phyloP scores from a whole-genome alignment of 2,329 filamentous ascomycete genomes.

The Fusarium euwallaceae region DNA sequence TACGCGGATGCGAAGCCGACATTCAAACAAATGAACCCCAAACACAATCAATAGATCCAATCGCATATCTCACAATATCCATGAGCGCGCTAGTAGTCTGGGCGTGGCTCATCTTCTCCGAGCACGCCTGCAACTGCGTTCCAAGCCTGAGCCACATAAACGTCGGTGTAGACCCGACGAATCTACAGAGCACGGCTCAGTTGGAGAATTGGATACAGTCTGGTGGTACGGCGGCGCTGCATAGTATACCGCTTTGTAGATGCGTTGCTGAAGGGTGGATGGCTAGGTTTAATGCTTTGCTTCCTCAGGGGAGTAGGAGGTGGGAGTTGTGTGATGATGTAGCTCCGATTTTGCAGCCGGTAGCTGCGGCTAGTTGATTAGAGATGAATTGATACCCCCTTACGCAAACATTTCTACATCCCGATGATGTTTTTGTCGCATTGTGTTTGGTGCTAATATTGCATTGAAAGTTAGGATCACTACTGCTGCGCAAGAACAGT shows the following conservation, averaged over 20 bases:
- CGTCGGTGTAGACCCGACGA: constrained; percentile 33
- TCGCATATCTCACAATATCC: constrained; percentile 51
- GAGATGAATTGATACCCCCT: constrained; percentile 28
- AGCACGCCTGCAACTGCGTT: constrained; percentile 46
- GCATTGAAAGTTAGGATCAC: not conserved
- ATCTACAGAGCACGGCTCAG: constrained; percentile 43
- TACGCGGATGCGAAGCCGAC: constrained; percentile 45
- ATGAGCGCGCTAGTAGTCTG: constrained; percentile 52
- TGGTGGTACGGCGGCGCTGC: constrained; percentile 42
- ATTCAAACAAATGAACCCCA: constrained; percentile 31
- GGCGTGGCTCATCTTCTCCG: constrained; percentile 51
- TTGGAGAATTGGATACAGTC: constrained; percentile 49
- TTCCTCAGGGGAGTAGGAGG: constrained; percentile 32
- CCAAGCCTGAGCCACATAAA: constrained; percentile 43
- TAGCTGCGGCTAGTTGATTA: constrained; percentile 16
- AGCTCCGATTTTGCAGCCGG: constrained; percentile 37
- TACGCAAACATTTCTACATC: not conserved
- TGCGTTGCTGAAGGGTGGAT: constrained; percentile 48
- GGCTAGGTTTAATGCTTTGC: constrained; percentile 38
- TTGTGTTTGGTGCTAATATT: not conserved
- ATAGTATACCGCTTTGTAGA: constrained; percentile 49
- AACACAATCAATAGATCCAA: constrained; percentile 47
- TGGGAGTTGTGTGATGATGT: constrained; percentile 42
- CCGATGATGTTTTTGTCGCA: not conserved
- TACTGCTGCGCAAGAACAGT: not conserved